Evolutionary conservation across 805 yeast species (phyloP).

Genomic region (Ogataea salicorniae): DNA sequence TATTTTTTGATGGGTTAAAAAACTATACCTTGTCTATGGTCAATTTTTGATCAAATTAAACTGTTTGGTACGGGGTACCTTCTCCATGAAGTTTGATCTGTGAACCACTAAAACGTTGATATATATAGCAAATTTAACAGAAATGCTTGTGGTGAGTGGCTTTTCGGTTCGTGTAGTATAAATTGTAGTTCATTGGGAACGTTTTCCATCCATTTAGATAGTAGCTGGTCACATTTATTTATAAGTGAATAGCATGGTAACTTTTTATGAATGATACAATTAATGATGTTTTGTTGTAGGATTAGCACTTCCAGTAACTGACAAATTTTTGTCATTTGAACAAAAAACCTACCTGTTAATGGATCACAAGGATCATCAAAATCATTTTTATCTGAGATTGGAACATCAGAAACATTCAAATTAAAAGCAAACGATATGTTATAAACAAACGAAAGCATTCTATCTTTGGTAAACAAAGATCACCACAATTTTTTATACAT

Average conservation of each 20-base stretch:
- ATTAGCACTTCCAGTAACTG: neutral
- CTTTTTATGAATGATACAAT: neutral
- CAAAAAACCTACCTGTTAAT: neutral
- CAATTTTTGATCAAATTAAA: neutral
- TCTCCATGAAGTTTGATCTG: slow-evolving; percentile 40
- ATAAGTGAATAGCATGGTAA: slow-evolving; percentile 5
- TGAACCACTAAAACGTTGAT: slow-evolving; percentile 61
- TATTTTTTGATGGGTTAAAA: neutral
- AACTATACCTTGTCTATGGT: neutral
- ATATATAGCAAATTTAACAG: slow-evolving; percentile 61
- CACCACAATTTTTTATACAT: slow-evolving; percentile 66
- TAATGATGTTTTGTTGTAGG: slow-evolving; percentile 1
- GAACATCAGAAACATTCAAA: slow-evolving; percentile 68
- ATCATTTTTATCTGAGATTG: slow-evolving; percentile 61
- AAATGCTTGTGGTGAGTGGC: slow-evolving; percentile 44
- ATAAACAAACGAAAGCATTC: slow-evolving; percentile 50
- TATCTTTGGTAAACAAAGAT: slow-evolving; percentile 61
- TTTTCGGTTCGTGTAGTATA: slow-evolving; percentile 36
- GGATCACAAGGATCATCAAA: slow-evolving; percentile 49
- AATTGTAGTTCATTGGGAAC: slow-evolving; percentile 57
- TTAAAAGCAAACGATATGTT: slow-evolving; percentile 65
- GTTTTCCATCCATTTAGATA: slow-evolving; percentile 67
- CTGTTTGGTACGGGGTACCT: neutral
- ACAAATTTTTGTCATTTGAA: neutral
- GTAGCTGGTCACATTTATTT: slow-evolving; percentile 61